Percentiles rank a stretch among this genome's conserved stretches.
These are phyloP conservation scores for Chenopodium album DNA, from an alignment of 148 eudicot species.

Conservation along the genomic window DNA sequence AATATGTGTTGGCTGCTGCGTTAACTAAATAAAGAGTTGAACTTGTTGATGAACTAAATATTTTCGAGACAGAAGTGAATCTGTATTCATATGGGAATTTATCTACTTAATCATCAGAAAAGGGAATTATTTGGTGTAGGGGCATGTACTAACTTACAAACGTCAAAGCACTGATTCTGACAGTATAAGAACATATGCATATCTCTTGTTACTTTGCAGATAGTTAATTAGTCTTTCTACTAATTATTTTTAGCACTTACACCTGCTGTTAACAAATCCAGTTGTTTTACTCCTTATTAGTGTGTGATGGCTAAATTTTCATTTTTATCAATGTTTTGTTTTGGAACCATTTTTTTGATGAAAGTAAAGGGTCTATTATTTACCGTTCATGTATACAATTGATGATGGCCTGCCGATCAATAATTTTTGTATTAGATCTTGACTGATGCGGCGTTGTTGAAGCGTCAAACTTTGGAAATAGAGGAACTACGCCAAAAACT, in stretches of 20 bases:
- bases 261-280: background rate
- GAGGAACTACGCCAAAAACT: conserved; percentile 83
- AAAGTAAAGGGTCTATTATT: background rate
- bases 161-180: background rate
- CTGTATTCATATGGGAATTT: background rate
- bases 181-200: background rate
- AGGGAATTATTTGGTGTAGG: background rate
- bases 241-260: background rate
- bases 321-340: background rate
- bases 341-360: background rate
- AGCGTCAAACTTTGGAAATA: conserved; percentile 89
- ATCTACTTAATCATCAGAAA: background rate
- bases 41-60: background rate
- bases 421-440: conserved; percentile 52
- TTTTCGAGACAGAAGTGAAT: background rate
- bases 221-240: background rate
- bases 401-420: background rate
- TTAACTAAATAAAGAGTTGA: background rate
- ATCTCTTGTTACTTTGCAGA: background rate
- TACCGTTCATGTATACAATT: background rate
- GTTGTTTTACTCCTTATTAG: background rate
- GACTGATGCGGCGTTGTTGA: conserved; percentile 92
- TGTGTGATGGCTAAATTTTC: background rate
- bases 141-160: background rate
- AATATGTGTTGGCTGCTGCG: background rate